Evolutionary conservation across 768 basidiomycete species (phyloP), one percentile per base, ranked within the genome.

Genomic region (Glaciozyma antarctica): DNA sequence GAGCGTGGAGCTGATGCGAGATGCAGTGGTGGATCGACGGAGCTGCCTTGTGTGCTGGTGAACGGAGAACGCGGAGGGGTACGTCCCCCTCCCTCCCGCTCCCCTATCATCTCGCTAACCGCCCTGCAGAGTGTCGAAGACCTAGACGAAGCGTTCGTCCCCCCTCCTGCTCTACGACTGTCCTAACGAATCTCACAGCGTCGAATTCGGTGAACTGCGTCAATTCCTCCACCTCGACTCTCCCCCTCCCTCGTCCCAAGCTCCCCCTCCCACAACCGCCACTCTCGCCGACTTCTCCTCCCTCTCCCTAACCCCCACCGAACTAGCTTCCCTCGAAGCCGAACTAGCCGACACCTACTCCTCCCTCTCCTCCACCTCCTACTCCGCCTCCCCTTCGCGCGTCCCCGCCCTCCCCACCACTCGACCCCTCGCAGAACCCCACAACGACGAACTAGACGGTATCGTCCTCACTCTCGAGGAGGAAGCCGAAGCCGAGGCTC

Each of bases 151-250:
- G 72, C 72, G 72, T 73, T 41, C 54, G 69, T 63, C 10, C 8
- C 13, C 5, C 2, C 41, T 52, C 22, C 9, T 38, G 15, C 52
- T 24, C 44, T 34, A 8, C 10, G 3, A 4, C 15, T 48, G n/a
- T 19, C 15, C 47, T 30, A 21, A 34, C 9, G 60, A 26, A 30
- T 7, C 43, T 57, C 32, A 24, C 62, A 72, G 71, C 12, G 72
- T 72, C 62, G 72, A 72, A 57, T 70, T 68, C n/a, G 72, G 72
- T 32, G 72, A 72, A 47, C 58, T 72, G 21, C 62, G 69, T 10
- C 72, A 72, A 58, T 64, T 64, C 44, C 49, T 64, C 16, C 58
- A 51, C 6, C 63, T 64, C 52, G 63, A 64, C 32, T 13, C 45
- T 4, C 55, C 62, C 34, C 28, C 49, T 21, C 49, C 60, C 0